Conservation (phyloP, 2,329 filamentous ascomycete species). For the Ascochyta koolunga region DNA sequence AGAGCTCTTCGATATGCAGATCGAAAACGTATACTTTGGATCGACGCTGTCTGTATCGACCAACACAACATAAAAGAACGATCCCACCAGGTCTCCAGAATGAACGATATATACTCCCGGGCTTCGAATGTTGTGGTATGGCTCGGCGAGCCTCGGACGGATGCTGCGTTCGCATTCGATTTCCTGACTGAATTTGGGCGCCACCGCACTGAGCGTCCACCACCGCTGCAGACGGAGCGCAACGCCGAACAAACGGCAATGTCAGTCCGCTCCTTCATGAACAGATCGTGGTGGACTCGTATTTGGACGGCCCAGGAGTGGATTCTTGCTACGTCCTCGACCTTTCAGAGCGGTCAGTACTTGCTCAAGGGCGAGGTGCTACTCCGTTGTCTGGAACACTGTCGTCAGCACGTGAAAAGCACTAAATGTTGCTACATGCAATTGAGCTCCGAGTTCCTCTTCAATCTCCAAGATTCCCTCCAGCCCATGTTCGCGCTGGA, state of each 20-base stretch:
- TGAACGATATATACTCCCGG: conserved; percentile 11
- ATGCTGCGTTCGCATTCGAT: conserved; percentile 3
- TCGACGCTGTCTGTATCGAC: conserved; percentile 20
- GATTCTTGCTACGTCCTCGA: conserved; percentile 2
- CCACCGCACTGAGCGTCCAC: not conserved
- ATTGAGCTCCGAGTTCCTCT: conserved; percentile 8
- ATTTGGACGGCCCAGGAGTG: conserved; percentile 13
- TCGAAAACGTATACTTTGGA: conserved; percentile 12
- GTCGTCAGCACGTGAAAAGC: not conserved
- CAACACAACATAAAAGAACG: conserved; percentile 12
- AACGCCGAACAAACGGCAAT: conserved; percentile 3
- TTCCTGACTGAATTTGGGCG: conserved; percentile 5
- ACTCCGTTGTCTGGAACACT: conserved; percentile 1
- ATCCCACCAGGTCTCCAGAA: conserved; percentile 9
- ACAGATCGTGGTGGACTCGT: conserved; percentile 8
- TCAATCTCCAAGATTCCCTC: conserved; percentile 4
- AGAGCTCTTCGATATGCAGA: conserved; percentile 5
- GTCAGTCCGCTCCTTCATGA: conserved; percentile 5
- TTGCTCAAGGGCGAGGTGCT: conserved; percentile 1
- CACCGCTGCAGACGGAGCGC: not conserved
- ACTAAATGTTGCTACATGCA: conserved; percentile 6
- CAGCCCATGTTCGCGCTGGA: conserved; percentile 4
- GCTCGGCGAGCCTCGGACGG: conserved; percentile 7
- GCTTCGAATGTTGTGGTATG: conserved; percentile 7
- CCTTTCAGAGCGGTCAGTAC: conserved; percentile 5